Evolutionary conservation across 2,329 filamentous ascomycete species (phyloP).

Genomic region (Anisogramma anomala): DNA sequence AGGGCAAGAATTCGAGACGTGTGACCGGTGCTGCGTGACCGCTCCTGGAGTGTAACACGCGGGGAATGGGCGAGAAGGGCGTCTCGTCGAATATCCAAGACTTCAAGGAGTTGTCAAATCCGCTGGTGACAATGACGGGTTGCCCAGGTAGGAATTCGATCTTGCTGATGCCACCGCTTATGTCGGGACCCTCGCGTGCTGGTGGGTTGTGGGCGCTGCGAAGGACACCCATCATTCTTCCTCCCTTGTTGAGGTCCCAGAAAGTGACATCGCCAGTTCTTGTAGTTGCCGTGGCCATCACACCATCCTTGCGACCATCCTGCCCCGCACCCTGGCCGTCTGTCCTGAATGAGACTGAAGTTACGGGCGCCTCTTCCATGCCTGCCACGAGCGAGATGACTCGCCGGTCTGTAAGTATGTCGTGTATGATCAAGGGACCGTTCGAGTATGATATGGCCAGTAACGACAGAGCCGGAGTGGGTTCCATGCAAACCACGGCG

Average conservation of each 20-base stretch:
- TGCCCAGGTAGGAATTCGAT: conserved; percentile 84
- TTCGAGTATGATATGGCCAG: conserved; percentile 79
- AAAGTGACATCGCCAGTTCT: conserved; percentile 81
- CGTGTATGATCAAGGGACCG: conserved; percentile 68
- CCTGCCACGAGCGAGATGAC: conserved; percentile 59
- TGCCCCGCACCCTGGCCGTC: conserved; percentile 81
- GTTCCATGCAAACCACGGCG: conserved; percentile 74
- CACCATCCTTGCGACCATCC: conserved; percentile 72
- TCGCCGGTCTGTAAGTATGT: conserved; percentile 66
- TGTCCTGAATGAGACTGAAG: conserved; percentile 78
- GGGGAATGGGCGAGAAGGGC: conserved; percentile 76
- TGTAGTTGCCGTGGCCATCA: conserved; percentile 82
- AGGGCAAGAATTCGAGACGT: conserved; percentile 71
- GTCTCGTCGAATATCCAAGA: conserved; percentile 95
- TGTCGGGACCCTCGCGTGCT: conserved; percentile 37
- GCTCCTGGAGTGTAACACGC: conserved; percentile 73
- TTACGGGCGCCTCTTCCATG: conserved; percentile 54
- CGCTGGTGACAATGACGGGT: conserved; percentile 79
- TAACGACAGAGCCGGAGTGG: conserved; percentile 71
- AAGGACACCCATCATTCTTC: conserved; percentile 74
- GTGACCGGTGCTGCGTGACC: conserved; percentile 83
- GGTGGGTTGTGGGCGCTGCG: conserved; percentile 80
- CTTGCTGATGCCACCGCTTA: conserved; percentile 70
- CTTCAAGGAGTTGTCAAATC: conserved; percentile 84
- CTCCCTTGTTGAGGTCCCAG: conserved; percentile 89